Evolutionary conservation across 345 rosid genomes (phyloP).

Genomic region (Odontarrhena argentea): DNA sequence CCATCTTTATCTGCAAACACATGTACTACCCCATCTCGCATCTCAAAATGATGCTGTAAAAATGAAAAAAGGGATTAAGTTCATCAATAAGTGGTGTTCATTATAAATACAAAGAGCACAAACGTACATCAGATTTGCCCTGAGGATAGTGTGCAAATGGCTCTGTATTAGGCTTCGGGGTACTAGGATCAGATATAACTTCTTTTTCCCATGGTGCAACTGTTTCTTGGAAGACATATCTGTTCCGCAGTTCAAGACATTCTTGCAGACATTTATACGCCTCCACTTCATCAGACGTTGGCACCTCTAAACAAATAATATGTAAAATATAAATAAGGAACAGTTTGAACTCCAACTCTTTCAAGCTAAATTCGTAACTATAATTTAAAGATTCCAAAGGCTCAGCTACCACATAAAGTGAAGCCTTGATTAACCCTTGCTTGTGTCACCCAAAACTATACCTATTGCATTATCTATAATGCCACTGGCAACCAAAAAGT

Average conservation of each 20-base stretch:
- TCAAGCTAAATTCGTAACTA: constrained; percentile 8
- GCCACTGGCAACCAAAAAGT: background rate
- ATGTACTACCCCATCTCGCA: constrained; percentile 95
- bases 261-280: constrained; percentile 79
- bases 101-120: constrained; percentile 6
- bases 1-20: constrained; percentile 82
- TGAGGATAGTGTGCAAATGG: constrained; percentile 78
- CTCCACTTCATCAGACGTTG: constrained; percentile 84
- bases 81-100: constrained; percentile 5
- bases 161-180: constrained; percentile 90
- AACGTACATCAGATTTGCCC: constrained; percentile 79
- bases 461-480: constrained; percentile 1
- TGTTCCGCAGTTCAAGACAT: constrained; percentile 88
- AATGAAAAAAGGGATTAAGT: constrained; percentile 23
- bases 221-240: constrained; percentile 78
- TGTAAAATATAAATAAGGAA: background rate
- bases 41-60: constrained; percentile 86
- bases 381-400: background rate
- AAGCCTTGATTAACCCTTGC: constrained; percentile 5
- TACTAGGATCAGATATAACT: constrained; percentile 91
- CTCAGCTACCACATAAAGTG: constrained; percentile 12
- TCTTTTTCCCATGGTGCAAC: constrained; percentile 97
- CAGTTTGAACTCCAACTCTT: background rate
- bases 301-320: constrained; percentile 59
- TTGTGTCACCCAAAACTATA: constrained; percentile 5